These are phyloP conservation scores for Dryadomyces quercus-mongolicae DNA, from an alignment of 2,329 filamentous ascomycete species.

Conservation along the genomic window DNA sequence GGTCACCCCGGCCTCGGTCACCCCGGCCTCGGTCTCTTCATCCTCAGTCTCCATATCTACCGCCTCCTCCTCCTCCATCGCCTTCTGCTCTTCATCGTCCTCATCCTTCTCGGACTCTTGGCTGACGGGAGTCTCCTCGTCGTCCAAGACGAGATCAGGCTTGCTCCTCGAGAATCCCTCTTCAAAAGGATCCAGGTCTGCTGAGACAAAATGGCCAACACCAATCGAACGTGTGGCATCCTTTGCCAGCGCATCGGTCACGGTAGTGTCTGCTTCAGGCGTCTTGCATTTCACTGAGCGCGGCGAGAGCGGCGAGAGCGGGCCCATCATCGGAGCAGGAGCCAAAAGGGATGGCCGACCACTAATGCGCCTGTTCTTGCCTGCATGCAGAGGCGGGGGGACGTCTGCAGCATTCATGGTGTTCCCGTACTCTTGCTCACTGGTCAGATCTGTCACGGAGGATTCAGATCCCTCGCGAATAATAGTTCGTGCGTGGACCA, in stretches of 20 bases:
- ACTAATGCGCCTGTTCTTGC: too few species aligned
- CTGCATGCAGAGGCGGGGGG: too few species aligned
- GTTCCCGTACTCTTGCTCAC: not conserved
- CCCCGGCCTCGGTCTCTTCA: not conserved
- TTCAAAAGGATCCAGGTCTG: not conserved
- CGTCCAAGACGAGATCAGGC: slow-evolving; percentile 1
- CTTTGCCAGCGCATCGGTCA: too few species aligned
- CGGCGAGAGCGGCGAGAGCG: not conserved
- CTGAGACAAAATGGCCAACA: not conserved
- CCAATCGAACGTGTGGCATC: too few species aligned
- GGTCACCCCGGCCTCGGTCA: not conserved
- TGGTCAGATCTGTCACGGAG: not conserved
- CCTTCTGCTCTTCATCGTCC: not conserved
- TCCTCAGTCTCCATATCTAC: too few species aligned
- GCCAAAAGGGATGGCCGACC: not conserved
- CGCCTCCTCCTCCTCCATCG: not conserved
- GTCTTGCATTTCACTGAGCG: too few species aligned
- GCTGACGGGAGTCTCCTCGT: not conserved
- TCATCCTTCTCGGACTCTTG: not conserved
- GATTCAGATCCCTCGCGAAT: not conserved
- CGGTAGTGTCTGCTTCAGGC: too few species aligned
- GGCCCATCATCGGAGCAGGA: not conserved
- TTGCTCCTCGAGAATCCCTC: slow-evolving; percentile 5
- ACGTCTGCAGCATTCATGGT: not conserved
- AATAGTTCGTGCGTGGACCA: not conserved